phyloP scores from a whole-genome alignment of 1,139 yeast species.

The Diutina mesorugosa region DNA sequence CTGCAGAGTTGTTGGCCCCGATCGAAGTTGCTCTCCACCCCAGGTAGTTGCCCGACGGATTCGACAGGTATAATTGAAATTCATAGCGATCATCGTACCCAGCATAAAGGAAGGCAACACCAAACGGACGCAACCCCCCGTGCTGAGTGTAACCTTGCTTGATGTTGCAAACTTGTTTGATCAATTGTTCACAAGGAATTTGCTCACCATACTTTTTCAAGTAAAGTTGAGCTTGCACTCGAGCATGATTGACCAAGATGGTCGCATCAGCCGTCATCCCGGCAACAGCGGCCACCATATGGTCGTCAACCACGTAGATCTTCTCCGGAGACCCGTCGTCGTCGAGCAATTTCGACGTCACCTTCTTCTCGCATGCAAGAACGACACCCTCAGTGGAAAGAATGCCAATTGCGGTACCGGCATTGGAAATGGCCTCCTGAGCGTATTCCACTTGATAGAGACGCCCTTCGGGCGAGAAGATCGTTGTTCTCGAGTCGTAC shows the following conservation, averaged over 20 bases:
- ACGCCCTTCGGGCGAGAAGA: slow-evolving; percentile 97
- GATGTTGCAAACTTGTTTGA: slow-evolving; percentile 79
- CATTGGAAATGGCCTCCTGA: slow-evolving; percentile 92
- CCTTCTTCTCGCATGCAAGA: slow-evolving; percentile 91
- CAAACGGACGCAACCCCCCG: slow-evolving; percentile 97
- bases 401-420: slow-evolving; percentile 95
- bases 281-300: slow-evolving; percentile 90
- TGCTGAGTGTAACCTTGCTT: slow-evolving; percentile 98
- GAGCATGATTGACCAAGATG: slow-evolving; percentile 78
- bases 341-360: slow-evolving; percentile 82
- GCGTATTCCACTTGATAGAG: slow-evolving; percentile 95
- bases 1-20: slow-evolving; percentile 93
- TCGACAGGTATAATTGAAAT: slow-evolving; percentile 86
- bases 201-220: slow-evolving; percentile 80
- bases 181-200: slow-evolving; percentile 83
- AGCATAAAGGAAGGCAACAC: slow-evolving; percentile 91
- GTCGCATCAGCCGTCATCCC: slow-evolving; percentile 98
- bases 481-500: slow-evolving; percentile 93
- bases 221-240: slow-evolving; percentile 75
- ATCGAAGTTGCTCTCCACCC: slow-evolving; percentile 98
- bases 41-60: slow-evolving; percentile 94
- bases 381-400: slow-evolving; percentile 90
- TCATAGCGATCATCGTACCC: slow-evolving; percentile 88
- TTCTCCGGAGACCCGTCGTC: slow-evolving; percentile 92
- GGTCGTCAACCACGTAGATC: slow-evolving; percentile 66